Base-by-base conservation (phyloP, 208 protist species). In the Trypanosoma caninum region DNA sequence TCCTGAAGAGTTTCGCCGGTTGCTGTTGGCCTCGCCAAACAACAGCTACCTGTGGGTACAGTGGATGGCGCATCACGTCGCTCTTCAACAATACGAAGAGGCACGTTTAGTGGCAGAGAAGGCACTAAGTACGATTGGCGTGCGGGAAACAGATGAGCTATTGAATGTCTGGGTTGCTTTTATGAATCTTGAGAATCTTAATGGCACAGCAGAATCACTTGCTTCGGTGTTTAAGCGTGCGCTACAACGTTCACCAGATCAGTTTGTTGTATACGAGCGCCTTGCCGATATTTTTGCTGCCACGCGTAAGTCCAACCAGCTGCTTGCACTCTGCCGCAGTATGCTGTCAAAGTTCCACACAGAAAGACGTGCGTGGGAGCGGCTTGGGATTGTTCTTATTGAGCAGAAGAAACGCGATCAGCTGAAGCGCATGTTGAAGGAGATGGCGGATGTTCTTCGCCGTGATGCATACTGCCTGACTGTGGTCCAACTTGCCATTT, bases 131-230 rank as follows among this genome's bases (percentile, higher is more conserved):
- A 94, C 86, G 9, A 97, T 98, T 56, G 83, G 86, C 53, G 79
- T 83, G 46, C 68, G 75, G 0, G 87, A 97, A 60, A 63, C 79
- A 47, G 52, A 90, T 23, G 93, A 98, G 66, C 75, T 69, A 41
- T 70, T 96, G 45, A 98, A 98, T 59, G 80, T 98, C 7, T 98
- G 89, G 89, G 89, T 96, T 27, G 92, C 93, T 11, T 93, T 96
- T 66, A 72, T 98, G 35, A 98, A 97, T 68, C 44, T 98, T 6
- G 95, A 98, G 73, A 96, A 94, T 59, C 71, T 92, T 22, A 86
- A 97, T 58, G 95, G 95, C 52, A 95, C 86, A 16, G 68, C 78
- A 41, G 89, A 97, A 68, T 93, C 87, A n/a, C 77, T 97, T 31
- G 60, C 83, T 28, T 73, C 79, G 3, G 76, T 97, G 14, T 97